Percentiles rank a stretch among this genome's conserved stretches.
Evolutionary conservation across 768 basidiomycete species (phyloP).

Genomic region (Dentipellis fragilis): DNA sequence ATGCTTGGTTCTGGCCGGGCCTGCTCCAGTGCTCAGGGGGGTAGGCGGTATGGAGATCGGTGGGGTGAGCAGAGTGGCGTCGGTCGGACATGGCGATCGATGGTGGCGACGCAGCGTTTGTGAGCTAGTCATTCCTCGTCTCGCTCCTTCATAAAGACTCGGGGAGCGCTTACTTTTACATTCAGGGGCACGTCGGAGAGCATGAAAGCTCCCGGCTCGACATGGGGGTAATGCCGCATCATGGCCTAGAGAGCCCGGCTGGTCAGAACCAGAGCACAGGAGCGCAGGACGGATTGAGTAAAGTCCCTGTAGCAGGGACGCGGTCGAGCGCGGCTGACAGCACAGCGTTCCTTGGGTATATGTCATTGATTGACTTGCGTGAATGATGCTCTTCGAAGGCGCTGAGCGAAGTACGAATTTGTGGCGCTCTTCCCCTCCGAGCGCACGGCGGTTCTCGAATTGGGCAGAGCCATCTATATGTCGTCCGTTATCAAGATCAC

Average conservation of each 20-base stretch:
- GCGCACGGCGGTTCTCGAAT: background rate
- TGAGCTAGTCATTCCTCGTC: slow-evolving; percentile 5
- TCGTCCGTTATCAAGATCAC: background rate
- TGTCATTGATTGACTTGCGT: background rate
- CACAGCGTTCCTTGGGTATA: slow-evolving; percentile 2
- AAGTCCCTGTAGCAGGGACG: slow-evolving; percentile 8
- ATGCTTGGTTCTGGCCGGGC: slow-evolving; percentile 7
- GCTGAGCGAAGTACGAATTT: background rate
- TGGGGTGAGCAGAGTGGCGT: slow-evolving; percentile 10
- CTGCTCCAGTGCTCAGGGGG: slow-evolving; percentile 10
- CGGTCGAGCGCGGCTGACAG: slow-evolving; percentile 6
- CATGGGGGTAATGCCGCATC: slow-evolving; percentile 7
- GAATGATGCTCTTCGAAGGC: background rate
- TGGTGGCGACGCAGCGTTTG: slow-evolving; percentile 5
- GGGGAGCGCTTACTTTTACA: slow-evolving; percentile 11
- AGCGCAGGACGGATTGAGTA: slow-evolving; percentile 11
- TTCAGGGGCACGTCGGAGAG: slow-evolving; percentile 11
- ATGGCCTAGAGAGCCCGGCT: background rate
- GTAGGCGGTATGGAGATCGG: slow-evolving; percentile 6
- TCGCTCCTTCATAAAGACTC: slow-evolving; percentile 13
- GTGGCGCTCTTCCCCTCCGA: background rate
- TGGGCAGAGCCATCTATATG: background rate
- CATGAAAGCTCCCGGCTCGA: slow-evolving; percentile 1
- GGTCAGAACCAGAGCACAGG: slow-evolving; percentile 8
- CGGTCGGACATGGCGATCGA: slow-evolving; percentile 12